These are phyloP conservation scores for Acanthamoeba lugdunensis DNA, from an alignment of 208 protist species.

Conservation along the genomic window DNA sequence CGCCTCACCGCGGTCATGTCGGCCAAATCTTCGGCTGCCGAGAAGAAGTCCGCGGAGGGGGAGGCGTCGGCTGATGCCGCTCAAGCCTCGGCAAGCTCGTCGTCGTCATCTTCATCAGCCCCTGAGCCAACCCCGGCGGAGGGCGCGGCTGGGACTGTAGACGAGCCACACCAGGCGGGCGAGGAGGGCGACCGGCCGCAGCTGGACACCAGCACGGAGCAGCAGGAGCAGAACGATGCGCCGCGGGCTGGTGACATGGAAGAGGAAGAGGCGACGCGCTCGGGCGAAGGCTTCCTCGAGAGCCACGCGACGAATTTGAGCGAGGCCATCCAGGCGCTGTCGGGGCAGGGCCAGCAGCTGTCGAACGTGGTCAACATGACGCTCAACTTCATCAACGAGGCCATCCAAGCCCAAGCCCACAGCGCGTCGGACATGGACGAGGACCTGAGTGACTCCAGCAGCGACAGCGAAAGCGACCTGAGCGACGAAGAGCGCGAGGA, in stretches of 20 bases:
- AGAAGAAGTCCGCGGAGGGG: background rate
- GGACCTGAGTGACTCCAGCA: background rate
- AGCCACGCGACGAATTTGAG: background rate
- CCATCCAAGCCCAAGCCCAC: background rate
- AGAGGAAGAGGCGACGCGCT: background rate
- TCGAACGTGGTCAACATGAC: background rate
- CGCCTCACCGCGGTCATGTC: conserved; percentile 58
- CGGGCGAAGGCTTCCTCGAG: background rate
- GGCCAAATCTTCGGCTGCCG: conserved; percentile 25
- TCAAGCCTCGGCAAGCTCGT: background rate
- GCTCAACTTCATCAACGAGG: conserved; percentile 43
- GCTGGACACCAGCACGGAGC: background rate
- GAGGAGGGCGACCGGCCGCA: background rate
- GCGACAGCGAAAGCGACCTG: background rate
- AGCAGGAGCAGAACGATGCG: background rate
- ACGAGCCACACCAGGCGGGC: background rate
- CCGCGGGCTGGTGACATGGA: background rate
- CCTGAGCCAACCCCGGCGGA: background rate
- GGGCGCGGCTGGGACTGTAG: background rate
- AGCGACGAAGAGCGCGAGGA: conserved; percentile 15
- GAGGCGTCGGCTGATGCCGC: background rate
- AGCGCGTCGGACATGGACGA: background rate
- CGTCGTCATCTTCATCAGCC: background rate
- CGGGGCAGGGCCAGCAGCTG: background rate
- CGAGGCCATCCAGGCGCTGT: conserved; percentile 14